Evolutionary conservation across 2,329 filamentous ascomycete genomes (phyloP).

Genomic region (Herpotrichia juniperi): DNA sequence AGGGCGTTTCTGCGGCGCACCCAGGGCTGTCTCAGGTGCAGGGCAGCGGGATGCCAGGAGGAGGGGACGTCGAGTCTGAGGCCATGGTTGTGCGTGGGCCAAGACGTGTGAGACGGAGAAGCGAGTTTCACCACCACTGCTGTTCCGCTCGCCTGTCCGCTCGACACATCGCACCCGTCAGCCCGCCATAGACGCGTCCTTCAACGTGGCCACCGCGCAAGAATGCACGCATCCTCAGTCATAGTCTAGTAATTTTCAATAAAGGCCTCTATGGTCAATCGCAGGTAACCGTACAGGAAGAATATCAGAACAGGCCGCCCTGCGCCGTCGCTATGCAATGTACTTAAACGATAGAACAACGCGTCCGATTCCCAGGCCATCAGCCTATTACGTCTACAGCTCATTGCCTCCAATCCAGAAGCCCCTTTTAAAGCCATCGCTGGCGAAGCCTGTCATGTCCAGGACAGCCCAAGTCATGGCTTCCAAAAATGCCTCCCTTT

Average conservation of each 20-base stretch:
- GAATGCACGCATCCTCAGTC: slow-evolving; percentile 11
- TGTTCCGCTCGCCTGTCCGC: neutral
- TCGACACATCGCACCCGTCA: neutral
- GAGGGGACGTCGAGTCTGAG: neutral
- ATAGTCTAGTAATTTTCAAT: no score
- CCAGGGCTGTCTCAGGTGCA: slow-evolving; percentile 16
- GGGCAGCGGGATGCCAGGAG: neutral
- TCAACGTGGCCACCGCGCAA: neutral
- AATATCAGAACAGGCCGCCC: neutral
- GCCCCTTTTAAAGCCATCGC: neutral
- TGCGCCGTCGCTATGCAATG: slow-evolving; percentile 40
- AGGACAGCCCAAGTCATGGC: slow-evolving; percentile 1
- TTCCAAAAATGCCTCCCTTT: slow-evolving; percentile 4
- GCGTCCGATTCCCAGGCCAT: slow-evolving; percentile 1
- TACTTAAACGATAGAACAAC: slow-evolving; percentile 10
- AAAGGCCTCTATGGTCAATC: no score
- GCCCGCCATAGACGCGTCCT: slow-evolving; percentile 17
- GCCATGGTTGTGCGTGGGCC: slow-evolving; percentile 7
- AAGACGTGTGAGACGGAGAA: slow-evolving; percentile 19
- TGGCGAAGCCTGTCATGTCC: slow-evolving; percentile 9
- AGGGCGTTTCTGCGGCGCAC: neutral
- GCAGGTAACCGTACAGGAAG: neutral
- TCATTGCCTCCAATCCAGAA: slow-evolving; percentile 2
- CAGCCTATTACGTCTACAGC: slow-evolving; percentile 5
- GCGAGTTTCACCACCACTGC: slow-evolving; percentile 22